Evolutionary conservation across 768 basidiomycete genomes (phyloP), one percentile per base, ranked within the genome.

Genomic region (Panaeolus papilionaceus): DNA sequence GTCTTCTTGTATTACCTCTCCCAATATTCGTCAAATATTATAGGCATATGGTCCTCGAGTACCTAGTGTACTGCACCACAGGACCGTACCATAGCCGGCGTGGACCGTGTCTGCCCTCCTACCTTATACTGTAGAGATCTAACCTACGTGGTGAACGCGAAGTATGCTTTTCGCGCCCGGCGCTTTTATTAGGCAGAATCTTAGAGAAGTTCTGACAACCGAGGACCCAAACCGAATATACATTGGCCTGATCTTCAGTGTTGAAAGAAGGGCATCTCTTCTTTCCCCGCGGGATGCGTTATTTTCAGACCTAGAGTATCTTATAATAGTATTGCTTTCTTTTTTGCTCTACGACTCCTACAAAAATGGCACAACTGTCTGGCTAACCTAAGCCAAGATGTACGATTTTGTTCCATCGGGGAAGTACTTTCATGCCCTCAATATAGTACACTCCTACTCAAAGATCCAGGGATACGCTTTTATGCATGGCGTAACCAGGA

Each of bases 41-140:
- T 3, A 2, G 14, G 11, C 14, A 18, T 44, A 3, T 18, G 14
- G 12, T 44, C 16, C 16, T 44, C 14, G 42, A 44, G 42, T 12
- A 16, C 14, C 42, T 18, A 44, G 16, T 14, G 42, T 44, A 18
- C 42, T 44, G 42, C 16, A 44, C 14, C 42, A 18, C 5, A 44
- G 16, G 16, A 18, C 42, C 42, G 16, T 44, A 16, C 16, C 11
- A 14, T 84, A 75, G 68, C 71, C 11, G 66, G 69, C 1, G 85
- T 85, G 73, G 85, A 83, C 10, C 49, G 70, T 3, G 71, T 76
- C 1, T 70, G 81, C 63, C 71, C 75, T 11, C 73, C 72, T 12
- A 84, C 83, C 1, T 86, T 75, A 66, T 85, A 85, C 68, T 78
- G 77, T 44, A 84, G 83, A 66, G 79, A 82, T 68, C 77, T 76